Evolutionary conservation across 2,329 filamentous ascomycete species (phyloP), one percentile per base, ranked within the genome.

Genomic region (Fusarium liriodendri): DNA sequence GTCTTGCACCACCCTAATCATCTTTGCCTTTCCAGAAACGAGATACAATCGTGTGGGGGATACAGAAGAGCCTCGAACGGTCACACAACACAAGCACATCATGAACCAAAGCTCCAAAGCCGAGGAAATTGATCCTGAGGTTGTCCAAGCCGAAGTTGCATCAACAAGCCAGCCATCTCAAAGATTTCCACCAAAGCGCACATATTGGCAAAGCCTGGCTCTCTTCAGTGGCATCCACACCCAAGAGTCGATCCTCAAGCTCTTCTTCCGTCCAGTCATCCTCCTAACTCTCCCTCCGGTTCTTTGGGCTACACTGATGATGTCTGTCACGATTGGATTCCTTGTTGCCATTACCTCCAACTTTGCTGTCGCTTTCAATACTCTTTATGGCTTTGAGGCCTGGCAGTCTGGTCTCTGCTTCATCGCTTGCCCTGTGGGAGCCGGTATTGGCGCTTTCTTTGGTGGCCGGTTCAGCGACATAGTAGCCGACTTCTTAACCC

Each of bases 11-110:
- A 50, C 88, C 2, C 69, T 89, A 5, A 83, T 86, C 20, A 81
- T 87, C 76, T 85, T 89, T 71, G 86, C 85, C 18, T 86, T 89
- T 66, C 87, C 88, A 3, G 88, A 89, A 76, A 89, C 87, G 0
- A 83, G 83, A 13, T 89, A 83, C 75, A 79, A 76, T 40, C 80
- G 86, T 64, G 67, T 50, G 20, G 13, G 45, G 10, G 6, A 70
- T 22, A 37, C 25, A 8, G 35, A 52, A 20, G 38, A 27, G 6
- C 55, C 67, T 27, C 40, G 38, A 20, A 20, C 29, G 5, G 40
- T 20, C 2, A 35, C 32, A 16, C 37, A 63, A 13, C 57, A 55
- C 20, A 66, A 70, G 20, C 27, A 8, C 8, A 38, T 58, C 22
- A 29, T 58, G n/a, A 27, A 38, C 52, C 52, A 55, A 33, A 33